These are phyloP conservation scores for Cadophora malorum DNA, from an alignment of 2,329 filamentous ascomycete species.

Conservation along the genomic window DNA sequence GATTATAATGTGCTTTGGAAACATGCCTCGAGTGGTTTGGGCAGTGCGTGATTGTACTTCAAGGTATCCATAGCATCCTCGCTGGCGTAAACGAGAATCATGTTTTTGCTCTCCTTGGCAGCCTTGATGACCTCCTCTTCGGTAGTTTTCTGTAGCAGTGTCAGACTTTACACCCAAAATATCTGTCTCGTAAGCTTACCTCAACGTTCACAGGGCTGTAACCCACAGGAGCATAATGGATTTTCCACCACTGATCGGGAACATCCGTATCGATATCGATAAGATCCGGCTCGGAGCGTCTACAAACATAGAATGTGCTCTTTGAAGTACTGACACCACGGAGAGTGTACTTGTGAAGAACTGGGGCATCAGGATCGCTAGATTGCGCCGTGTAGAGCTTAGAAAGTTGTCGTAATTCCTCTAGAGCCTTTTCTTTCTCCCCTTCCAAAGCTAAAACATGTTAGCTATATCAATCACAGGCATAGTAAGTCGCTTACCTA, in stretches of 20 bases:
- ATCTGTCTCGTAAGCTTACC: constrained; percentile 47
- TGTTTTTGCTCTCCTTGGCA: constrained; percentile 56
- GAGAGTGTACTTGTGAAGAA: constrained; percentile 52
- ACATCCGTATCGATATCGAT: constrained; percentile 50
- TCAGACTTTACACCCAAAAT: background rate
- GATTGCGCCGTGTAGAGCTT: constrained; percentile 47
- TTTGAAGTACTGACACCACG: constrained; percentile 57
- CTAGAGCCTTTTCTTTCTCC: constrained; percentile 42
- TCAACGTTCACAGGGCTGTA: constrained; percentile 55
- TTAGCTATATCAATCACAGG: constrained; percentile 30
- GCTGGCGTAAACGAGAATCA: constrained; percentile 60
- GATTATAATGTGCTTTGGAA: background rate
- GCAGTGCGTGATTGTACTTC: constrained; percentile 45
- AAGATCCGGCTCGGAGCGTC: constrained; percentile 50
- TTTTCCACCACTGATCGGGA: constrained; percentile 60
- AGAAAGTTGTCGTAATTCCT: constrained; percentile 48
- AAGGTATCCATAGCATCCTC: constrained; percentile 52
- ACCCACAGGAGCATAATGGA: constrained; percentile 51
- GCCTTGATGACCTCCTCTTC: constrained; percentile 53
- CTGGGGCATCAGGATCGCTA: constrained; percentile 34
- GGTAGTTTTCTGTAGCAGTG: constrained; percentile 52
- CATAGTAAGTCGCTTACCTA: constrained; percentile 32
- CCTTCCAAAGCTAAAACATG: constrained; percentile 38
- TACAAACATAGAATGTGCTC: constrained; percentile 58
- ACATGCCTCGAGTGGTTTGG: constrained; percentile 49